phyloP scores from a whole-genome alignment of 2,329 filamentous ascomycete genomes.

The Ophiostoma himal-ulmi region DNA sequence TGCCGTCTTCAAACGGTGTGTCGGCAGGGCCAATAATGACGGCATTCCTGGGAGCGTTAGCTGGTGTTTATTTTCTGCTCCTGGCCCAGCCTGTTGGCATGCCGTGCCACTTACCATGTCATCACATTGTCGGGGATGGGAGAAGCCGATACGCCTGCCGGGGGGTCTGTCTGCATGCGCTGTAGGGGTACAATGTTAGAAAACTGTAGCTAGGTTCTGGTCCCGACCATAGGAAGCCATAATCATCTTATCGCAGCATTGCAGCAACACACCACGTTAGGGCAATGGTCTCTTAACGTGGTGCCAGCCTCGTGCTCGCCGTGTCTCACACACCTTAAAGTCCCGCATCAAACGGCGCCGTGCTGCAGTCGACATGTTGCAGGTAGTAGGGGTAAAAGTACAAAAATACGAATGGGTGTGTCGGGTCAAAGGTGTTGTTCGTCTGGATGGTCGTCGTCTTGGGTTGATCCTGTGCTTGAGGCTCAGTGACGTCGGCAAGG shows the following conservation, averaged over 20 bases:
- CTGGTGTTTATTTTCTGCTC: neutral
- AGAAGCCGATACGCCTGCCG: conserved; percentile 91
- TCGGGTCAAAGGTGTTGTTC: neutral
- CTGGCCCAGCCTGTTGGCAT: neutral
- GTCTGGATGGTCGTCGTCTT: conserved; percentile 1
- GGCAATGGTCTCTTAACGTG: neutral
- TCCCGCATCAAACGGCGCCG: conserved; percentile 96
- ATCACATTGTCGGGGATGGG: conserved; percentile 95
- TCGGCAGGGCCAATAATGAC: conserved; percentile 97
- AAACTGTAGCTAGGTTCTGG: neutral
- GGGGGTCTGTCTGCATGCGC: conserved; percentile 99
- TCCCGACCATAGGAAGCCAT: neutral
- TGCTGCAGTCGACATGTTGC: conserved; percentile 74
- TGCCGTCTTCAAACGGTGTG: conserved; percentile 96
- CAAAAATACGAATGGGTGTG: too few species aligned
- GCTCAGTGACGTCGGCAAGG: neutral
- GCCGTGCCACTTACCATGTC: conserved; percentile 64
- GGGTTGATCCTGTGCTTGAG: neutral
- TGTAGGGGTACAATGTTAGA: conserved; percentile 35
- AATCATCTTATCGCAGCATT: neutral
- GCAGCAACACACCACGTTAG: neutral
- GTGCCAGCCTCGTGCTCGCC: neutral
- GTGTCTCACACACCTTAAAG: conserved; percentile 69
- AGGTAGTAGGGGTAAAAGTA: neutral
- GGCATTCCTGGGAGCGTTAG: conserved; percentile 65